Evolutionary conservation across 805 yeast genomes (phyloP).

Genomic region (Metschnikowia peoriensis): DNA sequence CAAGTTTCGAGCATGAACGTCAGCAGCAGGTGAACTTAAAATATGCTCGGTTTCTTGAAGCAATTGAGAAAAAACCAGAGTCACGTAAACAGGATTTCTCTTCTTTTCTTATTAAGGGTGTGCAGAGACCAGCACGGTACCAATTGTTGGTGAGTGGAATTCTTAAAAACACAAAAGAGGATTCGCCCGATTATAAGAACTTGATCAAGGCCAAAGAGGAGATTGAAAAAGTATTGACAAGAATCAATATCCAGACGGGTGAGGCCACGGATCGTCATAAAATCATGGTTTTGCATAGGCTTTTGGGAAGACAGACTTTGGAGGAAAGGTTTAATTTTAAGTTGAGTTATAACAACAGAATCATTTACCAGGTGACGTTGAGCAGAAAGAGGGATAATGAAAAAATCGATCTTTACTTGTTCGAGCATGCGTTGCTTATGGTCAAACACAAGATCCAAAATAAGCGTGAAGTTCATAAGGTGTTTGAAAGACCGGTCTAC

Average conservation of each 20-base stretch:
- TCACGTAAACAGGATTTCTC: conserved; percentile 87
- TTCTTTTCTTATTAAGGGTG: conserved; percentile 91
- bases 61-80: conserved; percentile 80
- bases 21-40: conserved; percentile 87
- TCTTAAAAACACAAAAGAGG: conserved; percentile 76
- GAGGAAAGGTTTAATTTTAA: conserved; percentile 86
- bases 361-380: conserved; percentile 74
- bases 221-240: conserved; percentile 68
- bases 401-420: conserved; percentile 78
- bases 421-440: conserved; percentile 85
- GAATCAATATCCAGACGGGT: conserved; percentile 87
- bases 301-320: conserved; percentile 67
- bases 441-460: conserved; percentile 83
- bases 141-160: conserved; percentile 82
- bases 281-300: conserved; percentile 64
- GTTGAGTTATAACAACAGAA: conserved; percentile 76
- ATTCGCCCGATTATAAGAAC: conserved; percentile 66
- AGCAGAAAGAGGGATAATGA: conserved; percentile 69
- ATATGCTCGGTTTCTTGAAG: conserved; percentile 92
- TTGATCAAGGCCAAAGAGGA: conserved; percentile 72
- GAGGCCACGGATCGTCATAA: conserved; percentile 91
- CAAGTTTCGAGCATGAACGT: conserved; percentile 91
- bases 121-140: conserved; percentile 93
- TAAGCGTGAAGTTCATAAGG: conserved; percentile 88
- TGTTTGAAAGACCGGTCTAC: conserved; percentile 85